Evolutionary conservation across 148 eudicot genomes (phyloP), one percentile per base, ranked within the genome.

Genomic region (Euryodendron excelsum): DNA sequence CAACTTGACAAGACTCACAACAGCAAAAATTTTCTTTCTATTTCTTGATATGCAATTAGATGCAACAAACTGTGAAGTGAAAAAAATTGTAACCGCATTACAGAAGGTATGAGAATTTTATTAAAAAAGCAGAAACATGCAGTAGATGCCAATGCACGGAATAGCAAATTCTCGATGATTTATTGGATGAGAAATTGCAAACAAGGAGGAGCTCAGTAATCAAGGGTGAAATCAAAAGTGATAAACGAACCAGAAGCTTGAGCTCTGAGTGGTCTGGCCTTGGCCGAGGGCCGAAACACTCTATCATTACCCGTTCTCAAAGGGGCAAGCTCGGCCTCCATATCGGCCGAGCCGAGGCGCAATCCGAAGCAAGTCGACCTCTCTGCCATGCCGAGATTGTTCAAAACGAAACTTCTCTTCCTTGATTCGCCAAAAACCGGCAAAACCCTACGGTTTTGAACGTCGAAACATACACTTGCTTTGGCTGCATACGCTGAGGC

Each of bases 261-360:
- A 82, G 87, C 85, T 74, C 65, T 88, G 89, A 88, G 78, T 88
- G 92, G 88, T 94, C 93, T 89, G 53, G 83, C 79, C 90, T 86
- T 92, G 53, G 82, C 77, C 15, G 93, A 77, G 0, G 93, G 79
- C 58, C 80, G 78, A 73, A 85, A 77, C 39, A 84, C 81, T 44
- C 83, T 80, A 75, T 85, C 87, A 80, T 85, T 67, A 39, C 86
- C 84, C 72, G 75, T 82, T 45, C 89, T 82, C 11, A 77, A 85
- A 7, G 68, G 71, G 58, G 58, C 72, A 68, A 85, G 73, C 76
- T 88, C 89, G 61, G 80, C 84, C 69, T 87, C 94, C 93, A 94
- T 86, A 9, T 87, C 58, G 53, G 50, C 39, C 7, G 90, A 77
- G 78, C 68, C 66, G n/a, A 79, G 76, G 20, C 80, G 74, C 74